phyloP scores from a whole-genome alignment of 345 rosid genomes.

The Eucalyptus globulus region DNA sequence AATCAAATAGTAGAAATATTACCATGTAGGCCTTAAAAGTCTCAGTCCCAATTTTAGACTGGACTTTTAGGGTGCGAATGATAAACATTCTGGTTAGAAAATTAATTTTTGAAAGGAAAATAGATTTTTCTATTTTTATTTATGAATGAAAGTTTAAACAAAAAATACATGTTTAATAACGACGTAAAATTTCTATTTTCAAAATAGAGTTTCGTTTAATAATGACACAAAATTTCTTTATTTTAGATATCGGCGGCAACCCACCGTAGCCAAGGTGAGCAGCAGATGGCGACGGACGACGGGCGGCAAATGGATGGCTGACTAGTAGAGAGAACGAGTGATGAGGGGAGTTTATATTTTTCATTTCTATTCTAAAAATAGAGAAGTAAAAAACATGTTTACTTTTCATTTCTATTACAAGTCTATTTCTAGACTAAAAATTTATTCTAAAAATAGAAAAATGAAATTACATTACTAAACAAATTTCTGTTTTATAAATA shows the following conservation, averaged over 20 bases:
- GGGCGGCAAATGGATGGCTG: accelerated
- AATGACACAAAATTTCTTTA: too few relatives aligned
- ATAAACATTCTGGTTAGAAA: accelerated
- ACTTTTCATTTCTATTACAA: too few relatives aligned
- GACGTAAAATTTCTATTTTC: accelerated
- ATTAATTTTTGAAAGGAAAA: too few relatives aligned
- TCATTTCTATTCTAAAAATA: too few relatives aligned
- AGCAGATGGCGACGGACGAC: accelerated
- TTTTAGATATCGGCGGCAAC: accelerated
- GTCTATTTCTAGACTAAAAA: accelerated
- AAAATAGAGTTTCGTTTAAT: accelerated
- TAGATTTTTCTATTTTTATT: too few relatives aligned
- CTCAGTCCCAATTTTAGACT: accelerated
- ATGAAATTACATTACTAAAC: accelerated
- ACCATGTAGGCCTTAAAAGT: too few relatives aligned
- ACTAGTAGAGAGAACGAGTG: too few relatives aligned
- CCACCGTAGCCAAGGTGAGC: too few relatives aligned
- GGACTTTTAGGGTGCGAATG: accelerated
- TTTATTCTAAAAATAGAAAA: too few relatives aligned
- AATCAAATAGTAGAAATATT: too few relatives aligned
- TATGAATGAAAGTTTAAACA: accelerated
- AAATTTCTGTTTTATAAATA: accelerated
- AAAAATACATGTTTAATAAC: too few relatives aligned
- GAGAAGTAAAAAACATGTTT: too few relatives aligned
- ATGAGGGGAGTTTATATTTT: accelerated